phyloP scores from a whole-genome alignment of 208 protist species.

The Trypanosoma grayi region DNA sequence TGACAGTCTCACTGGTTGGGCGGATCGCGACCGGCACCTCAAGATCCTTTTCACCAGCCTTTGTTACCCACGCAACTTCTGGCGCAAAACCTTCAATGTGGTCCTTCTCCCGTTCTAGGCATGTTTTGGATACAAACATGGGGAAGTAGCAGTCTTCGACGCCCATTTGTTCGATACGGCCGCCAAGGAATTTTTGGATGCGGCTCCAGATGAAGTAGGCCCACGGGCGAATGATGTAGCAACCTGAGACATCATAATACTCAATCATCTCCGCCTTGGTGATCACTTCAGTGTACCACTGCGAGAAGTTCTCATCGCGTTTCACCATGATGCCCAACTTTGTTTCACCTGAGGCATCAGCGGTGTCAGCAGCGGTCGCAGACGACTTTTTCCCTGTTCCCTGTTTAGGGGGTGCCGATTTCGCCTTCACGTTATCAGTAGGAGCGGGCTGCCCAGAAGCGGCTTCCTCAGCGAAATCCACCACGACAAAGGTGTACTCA shows the following conservation, averaged over 20 bases:
- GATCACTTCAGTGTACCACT: conserved; percentile 98
- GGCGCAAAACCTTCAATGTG: conserved; percentile 99
- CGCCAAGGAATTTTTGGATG: conserved; percentile 85
- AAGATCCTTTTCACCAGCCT: conserved; percentile 81
- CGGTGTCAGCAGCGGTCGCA: neutral
- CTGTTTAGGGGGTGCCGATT: conserved; percentile 17
- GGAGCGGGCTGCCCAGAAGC: conserved; percentile 12
- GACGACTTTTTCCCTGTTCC: conserved; percentile 22
- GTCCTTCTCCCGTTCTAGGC: conserved; percentile 96
- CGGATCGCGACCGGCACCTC: conserved; percentile 97
- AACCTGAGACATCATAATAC: conserved; percentile 99
- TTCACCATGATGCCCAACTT: conserved; percentile 87
- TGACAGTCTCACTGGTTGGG: conserved; percentile 99
- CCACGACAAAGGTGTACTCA: conserved; percentile 58
- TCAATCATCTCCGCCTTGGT: conserved; percentile 98
- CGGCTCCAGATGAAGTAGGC: conserved; percentile 97
- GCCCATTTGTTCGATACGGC: conserved; percentile 91
- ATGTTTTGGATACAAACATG: conserved; percentile 96
- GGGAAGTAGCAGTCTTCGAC: conserved; percentile 99
- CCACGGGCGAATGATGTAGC: conserved; percentile 98
- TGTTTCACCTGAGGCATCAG: conserved; percentile 38
- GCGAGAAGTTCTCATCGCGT: conserved; percentile 93
- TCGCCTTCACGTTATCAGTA: conserved; percentile 26
- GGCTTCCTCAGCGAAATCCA: conserved; percentile 53
- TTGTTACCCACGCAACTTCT: conserved; percentile 95